These are phyloP conservation scores for Chimonanthus salicifolius DNA, from an alignment of 164 flowering plant genomes.

Conservation along the genomic window DNA sequence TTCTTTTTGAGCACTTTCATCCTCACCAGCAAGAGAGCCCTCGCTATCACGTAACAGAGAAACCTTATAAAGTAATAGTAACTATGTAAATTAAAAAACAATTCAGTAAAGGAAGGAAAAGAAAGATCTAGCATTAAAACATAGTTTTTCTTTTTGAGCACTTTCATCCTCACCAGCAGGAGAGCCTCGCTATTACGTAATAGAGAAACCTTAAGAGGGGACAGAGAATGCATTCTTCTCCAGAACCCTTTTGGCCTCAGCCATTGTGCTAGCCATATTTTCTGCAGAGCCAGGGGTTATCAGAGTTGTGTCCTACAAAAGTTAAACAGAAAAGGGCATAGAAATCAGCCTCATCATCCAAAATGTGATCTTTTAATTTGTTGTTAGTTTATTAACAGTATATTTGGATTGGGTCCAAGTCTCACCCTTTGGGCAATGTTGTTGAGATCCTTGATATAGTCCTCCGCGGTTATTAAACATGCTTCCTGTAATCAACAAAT, in stretches of 20 bases:
- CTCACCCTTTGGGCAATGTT: constrained; percentile 77
- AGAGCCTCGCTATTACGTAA: background rate
- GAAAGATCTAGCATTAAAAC: too few species aligned
- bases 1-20: background rate
- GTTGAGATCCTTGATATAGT: constrained; percentile 71
- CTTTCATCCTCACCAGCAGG: constrained; percentile 11
- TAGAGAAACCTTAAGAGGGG: background rate
- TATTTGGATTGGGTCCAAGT: background rate
- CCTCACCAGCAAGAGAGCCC: constrained; percentile 6
- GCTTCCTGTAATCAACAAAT: constrained; percentile 53
- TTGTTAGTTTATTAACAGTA: background rate
- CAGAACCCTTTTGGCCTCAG: constrained; percentile 61
- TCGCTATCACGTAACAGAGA: background rate
- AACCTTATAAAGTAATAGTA: background rate
- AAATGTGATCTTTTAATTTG: too few species aligned
- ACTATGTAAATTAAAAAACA: too few species aligned
- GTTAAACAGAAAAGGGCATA: background rate
- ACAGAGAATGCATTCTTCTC: constrained; percentile 14
- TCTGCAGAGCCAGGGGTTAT: constrained; percentile 57
- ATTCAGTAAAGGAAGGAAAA: too few species aligned
- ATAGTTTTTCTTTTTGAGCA: background rate
- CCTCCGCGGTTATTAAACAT: constrained; percentile 76
- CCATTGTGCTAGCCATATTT: constrained; percentile 59
- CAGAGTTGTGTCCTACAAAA: constrained; percentile 64
- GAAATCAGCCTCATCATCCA: background rate